A percentile compares a stretch with the other conserved stretches of the same genome.
phyloP scores from a whole-genome alignment of 139 green algal species.

The Chlorella vulgaris region DNA sequence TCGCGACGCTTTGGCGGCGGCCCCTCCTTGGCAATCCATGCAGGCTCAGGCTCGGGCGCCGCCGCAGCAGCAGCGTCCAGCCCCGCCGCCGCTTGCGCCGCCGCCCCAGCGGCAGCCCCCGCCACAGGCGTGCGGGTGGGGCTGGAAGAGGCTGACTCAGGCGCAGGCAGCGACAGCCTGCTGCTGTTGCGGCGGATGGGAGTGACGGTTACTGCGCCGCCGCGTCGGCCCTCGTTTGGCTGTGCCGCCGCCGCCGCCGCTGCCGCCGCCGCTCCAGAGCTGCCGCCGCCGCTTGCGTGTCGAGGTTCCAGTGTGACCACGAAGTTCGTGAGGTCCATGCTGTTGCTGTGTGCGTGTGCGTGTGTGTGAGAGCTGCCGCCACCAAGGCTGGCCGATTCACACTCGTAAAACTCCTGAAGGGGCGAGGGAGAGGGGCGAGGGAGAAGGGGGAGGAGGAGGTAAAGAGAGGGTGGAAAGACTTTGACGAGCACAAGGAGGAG shows the following conservation, averaged over 20 bases:
- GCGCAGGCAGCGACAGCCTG: slow-evolving; percentile 8
- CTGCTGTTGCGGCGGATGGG: slow-evolving; percentile 13
- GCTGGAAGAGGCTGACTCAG: slow-evolving; percentile 5
- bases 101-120: not conserved
- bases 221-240: not conserved
- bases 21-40: slow-evolving; percentile 40
- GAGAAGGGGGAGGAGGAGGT: not conserved
- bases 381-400: slow-evolving; percentile 23
- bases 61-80: not conserved
- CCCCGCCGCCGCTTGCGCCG: not conserved
- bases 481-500: too few relatives aligned
- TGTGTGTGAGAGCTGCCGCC: slow-evolving; percentile 17
- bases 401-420: slow-evolving; percentile 52
- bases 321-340: slow-evolving; percentile 30
- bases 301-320: not conserved
- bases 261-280: not conserved
- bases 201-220: not conserved
- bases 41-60: not conserved
- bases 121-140: not conserved
- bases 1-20: slow-evolving; percentile 40
- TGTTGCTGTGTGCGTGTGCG: slow-evolving; percentile 15
- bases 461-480: not conserved
- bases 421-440: not conserved
- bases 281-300: not conserved
- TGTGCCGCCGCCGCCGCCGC: not conserved